Evolutionary conservation across 2,329 filamentous ascomycete genomes (phyloP), one percentile per base, ranked within the genome.

Genomic region (Aureobasidium uvarum): DNA sequence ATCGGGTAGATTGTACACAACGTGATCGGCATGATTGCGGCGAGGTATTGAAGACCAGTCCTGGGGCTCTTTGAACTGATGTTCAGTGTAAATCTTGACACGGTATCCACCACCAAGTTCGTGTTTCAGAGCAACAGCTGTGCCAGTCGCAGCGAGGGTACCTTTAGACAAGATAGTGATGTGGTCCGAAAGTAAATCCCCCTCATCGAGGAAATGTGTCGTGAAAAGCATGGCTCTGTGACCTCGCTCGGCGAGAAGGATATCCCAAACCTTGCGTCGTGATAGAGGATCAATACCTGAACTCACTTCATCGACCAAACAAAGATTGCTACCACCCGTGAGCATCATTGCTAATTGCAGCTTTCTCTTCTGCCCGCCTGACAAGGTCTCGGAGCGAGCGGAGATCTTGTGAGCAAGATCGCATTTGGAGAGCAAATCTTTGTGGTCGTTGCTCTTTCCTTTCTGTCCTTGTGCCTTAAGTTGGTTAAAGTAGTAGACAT

Each of bases 341-440:
- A 97, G 87, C 92, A 96, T 96, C 86, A 96, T 94, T 5, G 92
- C 92, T 2, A 97, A 82, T 75, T 97, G 93, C 10, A 96, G 82
- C 75, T 97, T 97, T 62, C 93, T 83, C 78, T 96, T 96, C 76
- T 97, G 93, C 0, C 93, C 93, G 10, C 93, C 93, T 2, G 92
- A 96, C 0, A 97, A 81, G 0, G 91, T 96, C 72, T 86, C 88
- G 0, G 92, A 85, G 67, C 83, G 81, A 0, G 92, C 89, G 41
- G 86, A 84, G 46, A 86, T 79, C 77, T 97, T 97, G 62, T 86
- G 82, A 25, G 83, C 84, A 1, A 97, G 83, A 74, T 96, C 94
- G 68, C 95, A 87, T 0, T 86, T 83, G 6, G 78, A 77, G 60
- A 95, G 86, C 1, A 96, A 82, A 10, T 86, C 79, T 23, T 80